Evolutionary conservation across 1,139 yeast genomes (phyloP).

Genomic region (Williopsis jadinii): DNA sequence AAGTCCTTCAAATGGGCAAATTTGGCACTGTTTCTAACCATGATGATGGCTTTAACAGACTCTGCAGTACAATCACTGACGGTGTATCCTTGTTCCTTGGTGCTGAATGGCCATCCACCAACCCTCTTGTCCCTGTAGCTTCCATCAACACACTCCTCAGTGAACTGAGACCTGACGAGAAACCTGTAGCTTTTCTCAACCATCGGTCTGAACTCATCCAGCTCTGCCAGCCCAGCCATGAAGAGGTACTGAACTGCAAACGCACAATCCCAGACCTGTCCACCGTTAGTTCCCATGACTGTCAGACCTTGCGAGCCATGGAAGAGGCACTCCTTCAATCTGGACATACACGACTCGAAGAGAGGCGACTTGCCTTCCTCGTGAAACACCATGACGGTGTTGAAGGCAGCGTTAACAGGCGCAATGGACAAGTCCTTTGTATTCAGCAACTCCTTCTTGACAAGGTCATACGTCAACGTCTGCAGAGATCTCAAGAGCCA

Average conservation of each 20-base stretch:
- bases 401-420: slow-evolving; percentile 87
- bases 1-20: slow-evolving; percentile 43
- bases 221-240: slow-evolving; percentile 70
- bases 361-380: slow-evolving; percentile 65
- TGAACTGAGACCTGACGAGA: slow-evolving; percentile 77
- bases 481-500: slow-evolving; percentile 58
- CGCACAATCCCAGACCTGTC: slow-evolving; percentile 95
- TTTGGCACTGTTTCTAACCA: slow-evolving; percentile 68
- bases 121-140: slow-evolving; percentile 75
- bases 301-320: slow-evolving; percentile 90
- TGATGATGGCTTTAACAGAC: slow-evolving; percentile 85
- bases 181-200: slow-evolving; percentile 63
- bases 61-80: slow-evolving; percentile 98
- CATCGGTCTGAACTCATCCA: slow-evolving; percentile 57
- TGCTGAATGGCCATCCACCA: slow-evolving; percentile 98
- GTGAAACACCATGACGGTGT: slow-evolving; percentile 62
- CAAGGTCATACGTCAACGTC: slow-evolving; percentile 49
- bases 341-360: slow-evolving; percentile 46
- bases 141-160: slow-evolving; percentile 69
- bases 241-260: slow-evolving; percentile 82
- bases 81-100: slow-evolving; percentile 92
- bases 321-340: slow-evolving; percentile 74
- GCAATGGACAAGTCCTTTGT: slow-evolving; percentile 86
- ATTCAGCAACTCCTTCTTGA: slow-evolving; percentile 68
- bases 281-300: slow-evolving; percentile 96